Evolutionary conservation across 2,329 filamentous ascomycete genomes (phyloP), one percentile per base, ranked within the genome.

Genomic region (Fusarium newnesense): DNA sequence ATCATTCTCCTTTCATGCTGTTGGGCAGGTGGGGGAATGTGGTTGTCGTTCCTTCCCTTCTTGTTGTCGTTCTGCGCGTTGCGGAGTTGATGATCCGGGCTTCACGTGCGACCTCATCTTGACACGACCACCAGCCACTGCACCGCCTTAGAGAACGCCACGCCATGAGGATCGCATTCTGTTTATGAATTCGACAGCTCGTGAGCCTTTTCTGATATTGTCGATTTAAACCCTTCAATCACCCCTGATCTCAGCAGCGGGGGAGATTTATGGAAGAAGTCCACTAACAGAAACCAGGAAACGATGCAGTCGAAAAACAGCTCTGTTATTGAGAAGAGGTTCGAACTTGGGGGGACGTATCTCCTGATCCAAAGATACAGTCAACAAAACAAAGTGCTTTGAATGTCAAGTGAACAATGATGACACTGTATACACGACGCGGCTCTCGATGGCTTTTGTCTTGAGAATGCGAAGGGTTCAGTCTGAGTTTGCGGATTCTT

Each of bases 1-100:
- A 34, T 36, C n/a, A 10, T 60, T 54, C 36, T 9, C 0, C 7
- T 5, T 39, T 34, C 36, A 28, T 28, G 36, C 7, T n/a, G 0
- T 8, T 42, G n/a, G 46, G 36, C 28, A 60, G 46, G 36, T 60
- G 36, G 28, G 57, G 44, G 46, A 54, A 5, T 54, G 28, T 1
- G 16, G 36, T 42, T n/a, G 28, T 60, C 46, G 46, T 60, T 60
- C 46, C 36, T 54, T 42, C 46, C 46, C 46, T 52, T 32, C 34
- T 8, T 34, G 32, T 19, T 30, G 19, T 37, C 11, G 32, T 15
- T 37, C 0, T 24, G 16, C 15, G 3, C 4, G 24, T 6, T 12
- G 18, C 28, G n/a, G 36, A 53, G 47, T 54, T 40, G 47, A 54
- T n/a, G 8, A 3, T 53, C 44, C 28, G 10, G 28, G 28, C 5